These are phyloP conservation scores for Macrolepiota dolichaula DNA, from an alignment of 768 basidiomycete genomes.

Conservation along the genomic window DNA sequence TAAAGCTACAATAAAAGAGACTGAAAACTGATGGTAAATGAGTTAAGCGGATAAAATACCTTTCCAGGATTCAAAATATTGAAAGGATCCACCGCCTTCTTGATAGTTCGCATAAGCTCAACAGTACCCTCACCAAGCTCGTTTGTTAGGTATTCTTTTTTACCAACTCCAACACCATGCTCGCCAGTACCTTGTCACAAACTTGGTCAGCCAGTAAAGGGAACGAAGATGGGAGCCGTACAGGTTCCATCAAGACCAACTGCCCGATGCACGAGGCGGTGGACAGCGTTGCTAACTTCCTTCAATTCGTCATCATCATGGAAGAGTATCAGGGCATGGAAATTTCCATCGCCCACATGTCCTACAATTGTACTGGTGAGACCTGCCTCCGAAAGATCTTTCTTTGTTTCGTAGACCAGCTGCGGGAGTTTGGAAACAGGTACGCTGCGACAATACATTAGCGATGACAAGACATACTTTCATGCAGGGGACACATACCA, in stretches of 20 bases:
- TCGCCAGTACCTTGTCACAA: conserved; percentile 66
- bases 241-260: conserved; percentile 76
- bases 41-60: conserved; percentile 21
- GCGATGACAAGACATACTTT: not conserved
- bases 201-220: not conserved
- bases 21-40: conserved; percentile 11
- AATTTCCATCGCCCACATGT: conserved; percentile 75
- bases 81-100: conserved; percentile 72
- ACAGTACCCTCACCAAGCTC: conserved; percentile 86
- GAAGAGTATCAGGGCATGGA: conserved; percentile 56
- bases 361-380: conserved; percentile 71
- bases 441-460: conserved; percentile 45
- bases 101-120: conserved; percentile 83
- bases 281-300: conserved; percentile 55
- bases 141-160: conserved; percentile 76
- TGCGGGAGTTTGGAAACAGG: conserved; percentile 69
- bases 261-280: conserved; percentile 70
- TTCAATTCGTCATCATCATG: conserved; percentile 55
- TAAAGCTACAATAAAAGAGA: conserved; percentile 25
- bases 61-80: conserved; percentile 89
- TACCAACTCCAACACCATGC: conserved; percentile 86
- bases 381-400: conserved; percentile 61
- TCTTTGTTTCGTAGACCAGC: conserved; percentile 74
- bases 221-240: conserved; percentile 28
- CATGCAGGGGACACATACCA: conserved; percentile 47